Evolutionary conservation across 2,329 filamentous ascomycete genomes (phyloP), one percentile per base, ranked within the genome.

Genomic region (Lithohypha guttulata): DNA sequence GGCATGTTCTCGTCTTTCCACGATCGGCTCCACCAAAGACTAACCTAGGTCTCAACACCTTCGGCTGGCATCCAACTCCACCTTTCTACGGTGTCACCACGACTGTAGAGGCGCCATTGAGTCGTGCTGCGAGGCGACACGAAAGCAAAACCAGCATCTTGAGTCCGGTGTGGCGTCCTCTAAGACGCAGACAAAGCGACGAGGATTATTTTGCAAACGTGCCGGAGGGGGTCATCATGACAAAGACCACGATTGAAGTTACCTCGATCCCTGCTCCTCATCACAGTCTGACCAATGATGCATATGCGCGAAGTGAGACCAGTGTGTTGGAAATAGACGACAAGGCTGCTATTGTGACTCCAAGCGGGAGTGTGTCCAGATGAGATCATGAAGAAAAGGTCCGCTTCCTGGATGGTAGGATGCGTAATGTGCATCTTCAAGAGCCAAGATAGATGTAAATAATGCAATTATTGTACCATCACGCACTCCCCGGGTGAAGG

Each of bases 1-100:
- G 73, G 10, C 66, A 66, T 40, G 68, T 70, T 32, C 63, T 76
- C 45, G 63, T 77, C 25, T 59, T 69, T 49, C 65, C 68, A 42
- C 65, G 69, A 35, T 66, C 69, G 42, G 60, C 58, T 13, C 46
- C 46, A 5, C 37, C 42, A 6, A 28, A 34, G n/a, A 23, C 46
- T 33, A 42, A 45, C 34, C n/a, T 46, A n/a, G 46, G 46, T 34
- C 26, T 49, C 7, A 40, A 49, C 28, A 49, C 46, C 10, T 43
- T 47, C 28, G 44, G 46, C 18, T 46, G 44, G 44, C 43, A 41
- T 19, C 23, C 46, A 22, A 26, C 32, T 13, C 28, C 32, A 4
- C 39, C 44, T 9, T 48, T 44, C 23, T 47, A 42, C 37, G 44
- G 44, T 13, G 43, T 20, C 10, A 46, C 42, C 15, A 48, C 46